A percentile compares a stretch with the other conserved stretches of the same genome.
Conservation (phyloP, 1,139 yeast species). For the Debaryomyces sp. region DNA sequence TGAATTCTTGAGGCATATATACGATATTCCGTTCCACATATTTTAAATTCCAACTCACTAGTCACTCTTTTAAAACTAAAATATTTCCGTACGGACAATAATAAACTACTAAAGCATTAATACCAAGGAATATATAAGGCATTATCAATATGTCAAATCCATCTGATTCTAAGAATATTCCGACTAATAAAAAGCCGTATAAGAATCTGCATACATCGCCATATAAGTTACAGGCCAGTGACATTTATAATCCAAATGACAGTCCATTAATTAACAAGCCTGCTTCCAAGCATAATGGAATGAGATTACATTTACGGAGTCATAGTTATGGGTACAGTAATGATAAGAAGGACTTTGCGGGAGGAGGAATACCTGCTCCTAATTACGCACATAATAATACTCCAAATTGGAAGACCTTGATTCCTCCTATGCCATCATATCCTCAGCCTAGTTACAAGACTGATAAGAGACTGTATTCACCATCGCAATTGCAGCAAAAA, state of each 20-base stretch:
- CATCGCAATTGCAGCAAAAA: neutral
- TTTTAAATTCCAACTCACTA: slow-evolving; percentile 15
- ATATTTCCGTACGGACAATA: slow-evolving; percentile 2
- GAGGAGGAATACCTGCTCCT: neutral
- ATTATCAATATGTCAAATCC: slow-evolving; percentile 3
- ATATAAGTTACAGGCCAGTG: slow-evolving; percentile 9
- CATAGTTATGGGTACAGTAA: slow-evolving; percentile 14
- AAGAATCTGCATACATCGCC: slow-evolving; percentile 11
- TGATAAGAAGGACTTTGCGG: neutral
- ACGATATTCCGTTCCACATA: slow-evolving; percentile 4
- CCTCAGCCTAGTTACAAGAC: slow-evolving; percentile 12
- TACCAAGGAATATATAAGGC: neutral
- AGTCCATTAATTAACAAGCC: slow-evolving; percentile 7
- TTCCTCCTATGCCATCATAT: slow-evolving; percentile 19
- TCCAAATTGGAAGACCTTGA: slow-evolving; percentile 19
- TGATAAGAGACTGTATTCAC: slow-evolving; percentile 1
- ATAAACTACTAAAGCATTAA: neutral
- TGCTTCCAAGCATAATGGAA: neutral
- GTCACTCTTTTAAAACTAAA: slow-evolving; percentile 16
- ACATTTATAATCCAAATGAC: slow-evolving; percentile 7
- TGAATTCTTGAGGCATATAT: slow-evolving; percentile 3
- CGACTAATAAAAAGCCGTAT: slow-evolving; percentile 12
- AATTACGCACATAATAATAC: neutral
- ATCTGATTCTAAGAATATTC: slow-evolving; percentile 9
- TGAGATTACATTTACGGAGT: slow-evolving; percentile 12